A percentile compares a stretch with the other conserved stretches of the same genome.
Evolutionary conservation across 805 yeast genomes (phyloP).

Genomic region (Metschnikowia anglica): DNA sequence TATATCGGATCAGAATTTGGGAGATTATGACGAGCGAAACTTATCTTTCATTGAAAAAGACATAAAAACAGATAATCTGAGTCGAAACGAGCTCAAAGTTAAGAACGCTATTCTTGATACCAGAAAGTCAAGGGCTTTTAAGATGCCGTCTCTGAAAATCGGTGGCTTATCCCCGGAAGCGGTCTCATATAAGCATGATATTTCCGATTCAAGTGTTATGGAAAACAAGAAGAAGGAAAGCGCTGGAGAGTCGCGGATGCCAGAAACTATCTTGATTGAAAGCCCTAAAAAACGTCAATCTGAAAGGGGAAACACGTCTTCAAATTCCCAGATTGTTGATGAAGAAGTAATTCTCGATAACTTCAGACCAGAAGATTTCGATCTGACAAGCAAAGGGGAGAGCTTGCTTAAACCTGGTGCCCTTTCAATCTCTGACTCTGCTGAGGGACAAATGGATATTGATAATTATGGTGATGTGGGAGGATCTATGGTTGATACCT

Average conservation of each 20-base stretch:
- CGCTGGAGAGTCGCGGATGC: not conserved
- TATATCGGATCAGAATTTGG: slow-evolving; percentile 31
- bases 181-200: not conserved
- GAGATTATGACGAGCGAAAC: slow-evolving; percentile 37
- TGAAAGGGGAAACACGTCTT: not conserved
- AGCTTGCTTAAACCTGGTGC: too few species aligned
- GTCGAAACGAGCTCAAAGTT: not conserved
- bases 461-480: not conserved
- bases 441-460: not conserved
- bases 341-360: slow-evolving; percentile 5
- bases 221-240: not conserved
- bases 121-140: not conserved
- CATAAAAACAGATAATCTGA: not conserved
- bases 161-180: not conserved
- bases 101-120: not conserved
- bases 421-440: not conserved
- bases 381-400: not conserved
- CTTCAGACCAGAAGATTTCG: not conserved
- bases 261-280: slow-evolving; percentile 3
- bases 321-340: not conserved
- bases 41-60: slow-evolving; percentile 27
- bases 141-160: not conserved
- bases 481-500: not conserved
- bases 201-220: slow-evolving; percentile 8
- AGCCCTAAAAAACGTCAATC: slow-evolving; percentile 1